Percentiles rank a stretch among this genome's conserved stretches.
These are phyloP conservation scores for Houttuynia cordata DNA, from an alignment of 164 flowering plant species.

Conservation along the genomic window DNA sequence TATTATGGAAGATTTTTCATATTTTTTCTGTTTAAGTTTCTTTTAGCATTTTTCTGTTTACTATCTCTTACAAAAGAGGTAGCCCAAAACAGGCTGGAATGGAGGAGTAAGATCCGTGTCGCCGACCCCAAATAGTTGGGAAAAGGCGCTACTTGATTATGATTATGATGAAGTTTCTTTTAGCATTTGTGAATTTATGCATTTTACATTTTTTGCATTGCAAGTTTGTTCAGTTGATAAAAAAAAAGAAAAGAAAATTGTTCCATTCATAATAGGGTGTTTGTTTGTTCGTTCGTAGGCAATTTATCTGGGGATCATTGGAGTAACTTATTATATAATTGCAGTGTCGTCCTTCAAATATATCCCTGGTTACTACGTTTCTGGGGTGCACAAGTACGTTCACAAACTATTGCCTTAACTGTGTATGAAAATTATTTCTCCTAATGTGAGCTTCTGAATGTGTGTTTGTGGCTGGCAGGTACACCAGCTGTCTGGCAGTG, in stretches of 20 bases:
- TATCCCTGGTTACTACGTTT: conserved; percentile 74
- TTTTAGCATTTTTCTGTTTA: too few species aligned
- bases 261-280: neutral
- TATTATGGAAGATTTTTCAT: neutral
- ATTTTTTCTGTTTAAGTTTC: neutral
- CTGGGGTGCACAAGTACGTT: conserved; percentile 66
- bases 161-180: neutral
- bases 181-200: too few species aligned
- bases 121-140: too few species aligned
- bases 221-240: too few species aligned
- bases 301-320: conserved; percentile 62
- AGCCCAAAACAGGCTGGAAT: too few species aligned
- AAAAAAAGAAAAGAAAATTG: too few species aligned
- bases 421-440: neutral
- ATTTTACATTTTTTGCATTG: too few species aligned
- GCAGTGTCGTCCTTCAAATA: conserved; percentile 53
- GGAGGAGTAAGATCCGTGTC: too few species aligned
- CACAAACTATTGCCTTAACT: neutral
- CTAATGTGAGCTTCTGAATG: neutral
- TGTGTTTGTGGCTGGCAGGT: conserved; percentile 42
- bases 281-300: conserved; percentile 10
- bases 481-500: conserved; percentile 72
- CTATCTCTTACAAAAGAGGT: too few species aligned
- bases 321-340: conserved; percentile 51
- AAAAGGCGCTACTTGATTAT: too few species aligned